These are phyloP conservation scores for Irineochytrium annulatum DNA, from an alignment of 192 early-diverging fungal species.

Conservation along the genomic window DNA sequence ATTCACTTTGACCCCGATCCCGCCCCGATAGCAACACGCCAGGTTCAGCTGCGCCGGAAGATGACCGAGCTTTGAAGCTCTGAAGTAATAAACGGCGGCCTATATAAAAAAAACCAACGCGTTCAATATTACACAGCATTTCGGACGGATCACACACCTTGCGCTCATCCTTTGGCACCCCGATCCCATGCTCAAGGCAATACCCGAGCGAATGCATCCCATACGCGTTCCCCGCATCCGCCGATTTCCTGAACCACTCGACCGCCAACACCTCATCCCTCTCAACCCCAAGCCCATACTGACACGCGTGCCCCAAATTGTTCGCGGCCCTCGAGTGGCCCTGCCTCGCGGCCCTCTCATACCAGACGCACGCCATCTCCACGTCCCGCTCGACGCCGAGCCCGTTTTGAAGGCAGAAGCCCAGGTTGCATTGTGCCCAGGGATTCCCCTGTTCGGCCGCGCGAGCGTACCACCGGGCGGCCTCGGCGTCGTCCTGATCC, in stretches of 20 bases:
- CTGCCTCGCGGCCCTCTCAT: slow-evolving; percentile 46
- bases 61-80: not conserved
- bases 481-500: slow-evolving; percentile 48
- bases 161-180: slow-evolving; percentile 53
- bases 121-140: slow-evolving; percentile 51
- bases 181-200: slow-evolving; percentile 77
- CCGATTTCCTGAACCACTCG: slow-evolving; percentile 67
- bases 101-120: slow-evolving; percentile 25
- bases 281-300: slow-evolving; percentile 76
- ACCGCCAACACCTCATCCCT: slow-evolving; percentile 58
- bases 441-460: slow-evolving; percentile 71
- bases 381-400: slow-evolving; percentile 57
- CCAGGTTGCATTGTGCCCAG: slow-evolving; percentile 81
- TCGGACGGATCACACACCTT: slow-evolving; percentile 46
- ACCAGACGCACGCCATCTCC: slow-evolving; percentile 43
- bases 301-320: slow-evolving; percentile 77
- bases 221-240: slow-evolving; percentile 59
- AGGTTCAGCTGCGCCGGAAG: slow-evolving; percentile 58
- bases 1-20: slow-evolving; percentile 65
- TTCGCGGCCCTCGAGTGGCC: slow-evolving; percentile 63
- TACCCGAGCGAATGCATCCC: slow-evolving; percentile 75
- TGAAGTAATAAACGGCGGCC: not conserved
- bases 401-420: slow-evolving; percentile 70
- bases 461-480: slow-evolving; percentile 71
- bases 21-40: slow-evolving; percentile 77